These are phyloP conservation scores for Suillus variegatus DNA, from an alignment of 768 basidiomycete species.

Conservation along the genomic window DNA sequence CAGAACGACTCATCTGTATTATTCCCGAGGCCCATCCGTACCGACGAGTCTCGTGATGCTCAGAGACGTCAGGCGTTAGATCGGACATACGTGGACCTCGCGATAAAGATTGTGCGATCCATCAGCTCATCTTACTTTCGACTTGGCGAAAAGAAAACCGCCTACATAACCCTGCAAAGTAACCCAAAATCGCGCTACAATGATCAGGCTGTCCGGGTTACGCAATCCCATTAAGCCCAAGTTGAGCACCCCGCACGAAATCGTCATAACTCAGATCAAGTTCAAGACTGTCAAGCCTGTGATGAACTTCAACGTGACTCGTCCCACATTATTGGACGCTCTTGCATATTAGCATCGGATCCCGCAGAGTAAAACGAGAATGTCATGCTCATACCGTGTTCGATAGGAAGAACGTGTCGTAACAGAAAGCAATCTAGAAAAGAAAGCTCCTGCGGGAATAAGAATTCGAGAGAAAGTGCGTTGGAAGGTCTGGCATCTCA, in stretches of 20 bases:
- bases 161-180: slow-evolving; percentile 45
- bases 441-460: too few species aligned
- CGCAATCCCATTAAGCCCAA: slow-evolving; percentile 42
- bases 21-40: too few species aligned
- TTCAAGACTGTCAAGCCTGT: slow-evolving; percentile 41
- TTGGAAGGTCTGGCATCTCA: too few species aligned
- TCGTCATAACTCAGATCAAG: slow-evolving; percentile 37
- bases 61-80: slow-evolving; percentile 45
- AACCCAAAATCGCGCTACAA: slow-evolving; percentile 35
- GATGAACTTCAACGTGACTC: slow-evolving; percentile 46
- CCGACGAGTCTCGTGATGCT: slow-evolving; percentile 24
- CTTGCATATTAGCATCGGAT: slow-evolving; percentile 29
- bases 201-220: slow-evolving; percentile 29
- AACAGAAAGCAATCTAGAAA: slow-evolving; percentile 32
- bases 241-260: slow-evolving; percentile 37
- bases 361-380: slow-evolving; percentile 58
- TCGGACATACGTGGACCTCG: slow-evolving; percentile 41
- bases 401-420: slow-evolving; percentile 54
- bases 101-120: slow-evolving; percentile 30
- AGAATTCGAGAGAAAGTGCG: too few species aligned
- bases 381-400: slow-evolving; percentile 42
- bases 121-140: neutral
- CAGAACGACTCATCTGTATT: neutral
- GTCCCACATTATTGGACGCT: slow-evolving; percentile 51
- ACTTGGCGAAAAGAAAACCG: neutral